Conservation (phyloP, 2,329 filamentous ascomycete genomes). For the Aulographum hederae region DNA sequence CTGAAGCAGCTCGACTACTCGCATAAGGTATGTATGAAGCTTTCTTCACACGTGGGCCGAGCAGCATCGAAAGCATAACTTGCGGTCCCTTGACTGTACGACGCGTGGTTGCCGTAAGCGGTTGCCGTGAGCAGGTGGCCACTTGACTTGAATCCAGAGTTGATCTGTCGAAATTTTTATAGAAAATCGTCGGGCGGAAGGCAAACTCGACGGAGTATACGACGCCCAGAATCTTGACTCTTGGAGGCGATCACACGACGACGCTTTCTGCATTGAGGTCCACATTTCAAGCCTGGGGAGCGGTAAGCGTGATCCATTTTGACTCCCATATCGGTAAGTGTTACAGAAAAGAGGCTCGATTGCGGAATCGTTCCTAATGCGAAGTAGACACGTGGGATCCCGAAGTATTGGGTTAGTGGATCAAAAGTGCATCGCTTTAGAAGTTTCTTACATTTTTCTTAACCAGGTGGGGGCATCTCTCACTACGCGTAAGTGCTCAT, state of each 20-base stretch:
- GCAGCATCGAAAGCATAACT: no score
- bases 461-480: constrained; percentile 34
- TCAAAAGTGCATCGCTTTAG: neutral
- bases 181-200: constrained; percentile 25
- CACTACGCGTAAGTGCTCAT: constrained; percentile 34
- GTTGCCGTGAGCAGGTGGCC: no score
- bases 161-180: neutral
- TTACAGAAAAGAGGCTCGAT: neutral
- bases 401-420: constrained; percentile 26
- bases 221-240: constrained; percentile 31
- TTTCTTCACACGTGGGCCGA: neutral
- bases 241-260: constrained; percentile 39
- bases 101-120: no score
- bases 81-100: no score
- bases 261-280: constrained; percentile 34
- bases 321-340: constrained; percentile 30
- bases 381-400: constrained; percentile 37
- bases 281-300: constrained; percentile 30
- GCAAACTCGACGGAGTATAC: constrained; percentile 25
- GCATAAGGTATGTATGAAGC: constrained; percentile 23
- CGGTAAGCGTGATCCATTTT: constrained; percentile 39
- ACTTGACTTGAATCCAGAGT: neutral
- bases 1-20: constrained; percentile 33
- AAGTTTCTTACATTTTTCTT: neutral
- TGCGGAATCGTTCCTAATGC: constrained; percentile 1